phyloP scores from a whole-genome alignment of 805 yeast species.

The Myxozyma melibiosi region DNA sequence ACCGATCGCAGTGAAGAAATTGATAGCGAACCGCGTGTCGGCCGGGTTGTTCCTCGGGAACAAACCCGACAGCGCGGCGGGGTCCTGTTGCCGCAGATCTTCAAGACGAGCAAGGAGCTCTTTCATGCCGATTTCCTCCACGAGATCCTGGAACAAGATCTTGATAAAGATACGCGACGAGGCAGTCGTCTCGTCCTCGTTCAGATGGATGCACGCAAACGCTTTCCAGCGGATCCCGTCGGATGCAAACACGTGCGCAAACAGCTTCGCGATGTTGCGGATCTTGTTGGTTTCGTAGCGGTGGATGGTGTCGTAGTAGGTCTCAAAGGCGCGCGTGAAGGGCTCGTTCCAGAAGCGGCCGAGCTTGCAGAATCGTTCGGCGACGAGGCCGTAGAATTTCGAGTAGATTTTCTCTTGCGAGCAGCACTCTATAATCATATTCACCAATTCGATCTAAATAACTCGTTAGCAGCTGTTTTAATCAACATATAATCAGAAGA shows the following conservation, averaged over 20 bases:
- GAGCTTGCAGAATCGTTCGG: slow-evolving; percentile 61
- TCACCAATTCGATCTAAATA: slow-evolving; percentile 52
- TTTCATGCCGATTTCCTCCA: slow-evolving; percentile 69
- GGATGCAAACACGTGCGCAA: slow-evolving; percentile 79
- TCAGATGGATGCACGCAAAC: slow-evolving; percentile 58
- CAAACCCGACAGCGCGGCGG: slow-evolving; percentile 50
- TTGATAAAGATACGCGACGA: slow-evolving; percentile 78
- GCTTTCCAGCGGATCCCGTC: slow-evolving; percentile 69
- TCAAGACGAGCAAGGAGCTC: slow-evolving; percentile 53
- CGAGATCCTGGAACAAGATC: slow-evolving; percentile 75
- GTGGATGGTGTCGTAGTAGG: slow-evolving; percentile 60
- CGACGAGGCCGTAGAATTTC: slow-evolving; percentile 77
- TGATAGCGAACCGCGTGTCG: slow-evolving; percentile 68
- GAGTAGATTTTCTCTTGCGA: slow-evolving; percentile 85
- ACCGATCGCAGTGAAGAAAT: slow-evolving; percentile 91
- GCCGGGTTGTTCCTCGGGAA: slow-evolving; percentile 56
- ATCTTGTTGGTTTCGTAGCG: slow-evolving; percentile 71
- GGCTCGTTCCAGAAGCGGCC: slow-evolving; percentile 59
- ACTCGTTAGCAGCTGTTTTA: slow-evolving; percentile 1
- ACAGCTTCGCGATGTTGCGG: slow-evolving; percentile 77
- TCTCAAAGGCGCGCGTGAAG: slow-evolving; percentile 56
- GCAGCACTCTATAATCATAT: slow-evolving; percentile 77
- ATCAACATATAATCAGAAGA: neutral
- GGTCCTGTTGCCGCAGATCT: slow-evolving; percentile 56
- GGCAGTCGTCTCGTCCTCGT: slow-evolving; percentile 74